A percentile compares a stretch with the other conserved stretches of the same genome.
These are phyloP conservation scores for Lecanosticta acicola DNA, from an alignment of 2,329 filamentous ascomycete species.

Conservation along the genomic window DNA sequence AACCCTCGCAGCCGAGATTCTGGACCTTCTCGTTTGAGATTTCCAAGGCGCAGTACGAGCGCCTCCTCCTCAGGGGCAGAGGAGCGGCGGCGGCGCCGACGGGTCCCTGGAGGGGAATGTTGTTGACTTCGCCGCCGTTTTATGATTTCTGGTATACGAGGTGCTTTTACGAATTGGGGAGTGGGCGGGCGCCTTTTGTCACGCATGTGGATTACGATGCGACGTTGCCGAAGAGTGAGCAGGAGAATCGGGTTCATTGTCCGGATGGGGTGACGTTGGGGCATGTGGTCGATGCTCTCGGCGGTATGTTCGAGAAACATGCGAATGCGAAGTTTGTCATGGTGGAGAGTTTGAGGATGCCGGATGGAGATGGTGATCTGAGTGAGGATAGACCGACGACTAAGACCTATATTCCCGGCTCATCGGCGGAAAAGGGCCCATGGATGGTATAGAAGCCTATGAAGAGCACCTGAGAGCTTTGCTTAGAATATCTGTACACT, in stretches of 20 bases:
- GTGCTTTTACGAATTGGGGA: conserved; percentile 22
- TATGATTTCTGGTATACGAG: conserved; percentile 20
- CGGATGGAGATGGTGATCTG: neutral
- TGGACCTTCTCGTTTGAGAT: conserved; percentile 23
- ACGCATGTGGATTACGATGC: conserved; percentile 21
- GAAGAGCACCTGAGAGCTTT: no score
- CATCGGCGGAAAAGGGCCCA: conserved; percentile 7
- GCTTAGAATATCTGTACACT: neutral
- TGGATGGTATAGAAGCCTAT: conserved; percentile 1
- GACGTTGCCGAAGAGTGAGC: conserved; percentile 13
- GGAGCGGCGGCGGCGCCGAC: no score
- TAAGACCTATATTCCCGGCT: conserved; percentile 10
- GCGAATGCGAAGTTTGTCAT: conserved; percentile 17
- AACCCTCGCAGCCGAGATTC: conserved; percentile 10
- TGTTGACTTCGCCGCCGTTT: conserved; percentile 17
- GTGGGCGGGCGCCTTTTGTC: conserved; percentile 22
- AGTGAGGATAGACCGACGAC: conserved; percentile 13
- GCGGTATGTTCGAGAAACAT: conserved; percentile 26
- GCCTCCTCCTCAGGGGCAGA: no score
- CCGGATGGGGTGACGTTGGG: conserved; percentile 17
- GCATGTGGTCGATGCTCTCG: conserved; percentile 17
- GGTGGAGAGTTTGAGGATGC: conserved; percentile 20
- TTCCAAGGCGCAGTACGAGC: conserved; percentile 11
- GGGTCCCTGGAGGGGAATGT: conserved; percentile 16
- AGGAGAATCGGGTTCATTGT: conserved; percentile 10